phyloP scores from a whole-genome alignment of 805 yeast species.

The Lipomyces mesembrius region DNA sequence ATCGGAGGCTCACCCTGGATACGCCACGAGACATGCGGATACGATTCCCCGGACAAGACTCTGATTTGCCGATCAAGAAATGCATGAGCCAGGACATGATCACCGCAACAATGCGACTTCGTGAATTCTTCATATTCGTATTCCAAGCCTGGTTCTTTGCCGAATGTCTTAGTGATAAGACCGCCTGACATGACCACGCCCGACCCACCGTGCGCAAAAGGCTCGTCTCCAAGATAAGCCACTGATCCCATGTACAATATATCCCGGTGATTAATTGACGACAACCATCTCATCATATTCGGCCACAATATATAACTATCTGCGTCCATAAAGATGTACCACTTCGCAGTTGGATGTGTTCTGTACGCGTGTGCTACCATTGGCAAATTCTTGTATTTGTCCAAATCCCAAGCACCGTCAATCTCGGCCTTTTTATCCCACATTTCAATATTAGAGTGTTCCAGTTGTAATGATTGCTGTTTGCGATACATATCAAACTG shows the following conservation, averaged over 20 bases:
- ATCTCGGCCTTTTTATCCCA: slow-evolving; percentile 15
- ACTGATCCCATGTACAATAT: slow-evolving; percentile 44
- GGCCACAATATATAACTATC: slow-evolving; percentile 44
- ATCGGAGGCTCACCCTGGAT: slow-evolving; percentile 46
- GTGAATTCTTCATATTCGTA: slow-evolving; percentile 39
- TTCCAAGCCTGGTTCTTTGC: slow-evolving; percentile 30
- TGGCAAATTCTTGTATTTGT: slow-evolving; percentile 48
- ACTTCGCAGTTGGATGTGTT: slow-evolving; percentile 40
- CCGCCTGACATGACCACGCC: slow-evolving; percentile 46
- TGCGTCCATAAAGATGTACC: slow-evolving; percentile 48
- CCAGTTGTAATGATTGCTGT: slow-evolving; percentile 38
- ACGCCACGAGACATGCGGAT: slow-evolving; percentile 35
- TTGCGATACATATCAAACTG: slow-evolving; percentile 42
- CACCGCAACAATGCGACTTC: slow-evolving; percentile 46
- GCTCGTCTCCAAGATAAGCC: slow-evolving; percentile 35
- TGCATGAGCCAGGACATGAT: slow-evolving; percentile 43
- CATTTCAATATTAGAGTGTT: slow-evolving; percentile 39
- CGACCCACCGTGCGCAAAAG: slow-evolving; percentile 50
- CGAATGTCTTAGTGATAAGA: slow-evolving; percentile 43
- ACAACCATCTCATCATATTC: slow-evolving; percentile 40
- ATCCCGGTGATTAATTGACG: slow-evolving; percentile 40
- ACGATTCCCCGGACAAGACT: slow-evolving; percentile 27
- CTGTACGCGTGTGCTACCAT: slow-evolving; percentile 46
- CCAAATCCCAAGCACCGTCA: slow-evolving; percentile 46
- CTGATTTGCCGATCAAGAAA: slow-evolving; percentile 36